A percentile compares a stretch with the other conserved stretches of the same genome.
These are phyloP conservation scores for Lachnum nothofagi DNA, from an alignment of 2,329 filamentous ascomycete genomes.

Conservation along the genomic window DNA sequence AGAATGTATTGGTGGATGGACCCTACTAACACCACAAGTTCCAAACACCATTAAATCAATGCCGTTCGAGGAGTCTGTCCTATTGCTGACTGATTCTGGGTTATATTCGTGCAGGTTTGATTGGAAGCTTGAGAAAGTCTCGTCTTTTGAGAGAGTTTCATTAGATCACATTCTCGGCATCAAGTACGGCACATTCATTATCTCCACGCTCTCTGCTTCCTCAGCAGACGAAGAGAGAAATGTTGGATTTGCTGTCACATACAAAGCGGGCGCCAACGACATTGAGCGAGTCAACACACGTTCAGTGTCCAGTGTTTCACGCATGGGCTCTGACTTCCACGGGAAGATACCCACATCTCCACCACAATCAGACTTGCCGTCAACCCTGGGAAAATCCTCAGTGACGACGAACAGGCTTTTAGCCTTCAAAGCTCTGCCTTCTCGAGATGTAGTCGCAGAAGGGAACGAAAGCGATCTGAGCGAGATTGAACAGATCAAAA, in stretches of 20 bases:
- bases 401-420: slow-evolving; percentile 35
- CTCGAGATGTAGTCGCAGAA: slow-evolving; percentile 37
- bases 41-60: slow-evolving; percentile 63
- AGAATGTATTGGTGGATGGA: slow-evolving; percentile 86
- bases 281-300: slow-evolving; percentile 79
- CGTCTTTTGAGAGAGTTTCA: slow-evolving; percentile 81
- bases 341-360: slow-evolving; percentile 12
- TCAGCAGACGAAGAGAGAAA: slow-evolving; percentile 77
- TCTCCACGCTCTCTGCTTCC: slow-evolving; percentile 71
- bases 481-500: slow-evolving; percentile 32
- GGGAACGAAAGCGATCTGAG: slow-evolving; percentile 19
- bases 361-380: slow-evolving; percentile 10
- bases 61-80: slow-evolving; percentile 81
- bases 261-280: slow-evolving; percentile 65
- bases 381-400: slow-evolving; percentile 15
- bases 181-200: slow-evolving; percentile 82
- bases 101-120: slow-evolving; percentile 89
- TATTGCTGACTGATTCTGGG: slow-evolving; percentile 78
- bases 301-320: slow-evolving; percentile 57
- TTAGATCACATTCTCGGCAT: slow-evolving; percentile 68
- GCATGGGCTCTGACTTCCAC: slow-evolving; percentile 18
- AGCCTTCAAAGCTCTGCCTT: slow-evolving; percentile 53
- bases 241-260: slow-evolving; percentile 76
- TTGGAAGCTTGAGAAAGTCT: slow-evolving; percentile 92
- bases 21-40: slow-evolving; percentile 68